Base-by-base conservation (phyloP, 2,329 filamentous ascomycete species). In the Fusarium anguioides region DNA sequence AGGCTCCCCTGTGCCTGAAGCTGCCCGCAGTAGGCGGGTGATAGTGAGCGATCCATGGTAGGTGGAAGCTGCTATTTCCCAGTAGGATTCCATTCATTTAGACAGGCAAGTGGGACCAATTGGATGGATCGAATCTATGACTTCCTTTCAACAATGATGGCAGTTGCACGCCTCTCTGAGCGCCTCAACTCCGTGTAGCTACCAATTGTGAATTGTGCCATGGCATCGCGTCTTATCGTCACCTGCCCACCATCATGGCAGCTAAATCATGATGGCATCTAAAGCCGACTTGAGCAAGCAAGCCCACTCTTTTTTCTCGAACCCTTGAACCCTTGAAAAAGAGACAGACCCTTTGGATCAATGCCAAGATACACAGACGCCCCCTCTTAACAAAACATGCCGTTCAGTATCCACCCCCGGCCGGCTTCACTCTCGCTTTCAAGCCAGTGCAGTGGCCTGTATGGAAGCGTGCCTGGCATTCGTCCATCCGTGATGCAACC, bases 391-490 rank as follows among this genome's bases (percentile, higher is more conserved):
- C 20, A 18, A 40, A 37, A 21, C 41, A 20, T 36, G 8, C 26
- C 20, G 17, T 17, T 23, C 23, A 37, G 47, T 54, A 36, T 33
- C 59, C 60, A 52, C 60, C 50, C 52, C 60, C 50, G n/a, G 56
- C 33, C 18, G 37, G 33, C 49, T 51, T 61, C 41, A 47, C 58
- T 36, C 41, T 66, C 18, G 17, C 33, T 12, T 35, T 21, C 29
- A 31, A 31, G 21, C 26, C 26, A 41, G 37, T 36, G 39, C 52
- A 55, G 23, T 40, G n/a, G 36, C 39, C 41, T 49, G 47, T 49
- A 54, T 70, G 64, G 60, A 59, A 59, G 64, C 50, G 70, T 72
- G 58, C 66, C 70, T 73, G 70, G 48, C 68, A 70, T 68, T 71
- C 60, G 40, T 54, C 47, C 50, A 51, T 58, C 59, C 54, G 49